Conservation (phyloP, 768 basidiomycete species). For the Boletus fagicola region DNA sequence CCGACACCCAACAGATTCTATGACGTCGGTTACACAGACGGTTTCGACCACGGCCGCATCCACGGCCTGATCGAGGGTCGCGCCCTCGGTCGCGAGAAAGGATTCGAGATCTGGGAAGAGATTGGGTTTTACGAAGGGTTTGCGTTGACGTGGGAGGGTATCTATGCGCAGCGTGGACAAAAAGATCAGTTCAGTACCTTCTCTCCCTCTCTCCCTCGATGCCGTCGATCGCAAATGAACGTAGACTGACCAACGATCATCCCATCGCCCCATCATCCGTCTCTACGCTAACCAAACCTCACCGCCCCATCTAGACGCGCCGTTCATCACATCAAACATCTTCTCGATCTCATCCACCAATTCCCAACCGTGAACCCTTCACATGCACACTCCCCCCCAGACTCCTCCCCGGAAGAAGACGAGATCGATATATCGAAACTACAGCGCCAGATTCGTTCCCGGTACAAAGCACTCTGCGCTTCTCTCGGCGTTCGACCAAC, state of each 20-base stretch:
- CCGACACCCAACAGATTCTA: constrained; percentile 59
- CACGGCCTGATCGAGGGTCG: constrained; percentile 92
- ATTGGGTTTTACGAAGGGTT: constrained; percentile 91
- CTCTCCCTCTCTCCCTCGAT: neutral
- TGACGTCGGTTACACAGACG: constrained; percentile 71
- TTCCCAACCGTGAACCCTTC: constrained; percentile 80
- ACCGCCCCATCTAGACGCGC: constrained; percentile 44
- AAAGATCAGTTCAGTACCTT: constrained; percentile 13
- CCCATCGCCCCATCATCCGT: neutral
- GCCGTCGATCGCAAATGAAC: neutral
- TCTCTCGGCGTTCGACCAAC: constrained; percentile 66
- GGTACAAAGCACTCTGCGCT: constrained; percentile 85
- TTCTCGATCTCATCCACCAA: constrained; percentile 66
- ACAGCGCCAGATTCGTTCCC: constrained; percentile 80
- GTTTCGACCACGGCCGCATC: constrained; percentile 80
- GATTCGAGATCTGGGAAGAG: constrained; percentile 97
- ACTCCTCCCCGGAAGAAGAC: neutral
- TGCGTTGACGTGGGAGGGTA: constrained; percentile 64
- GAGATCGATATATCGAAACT: constrained; percentile 74
- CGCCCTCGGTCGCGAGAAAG: constrained; percentile 83
- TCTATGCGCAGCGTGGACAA: constrained; percentile 39
- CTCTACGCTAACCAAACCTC: neutral
- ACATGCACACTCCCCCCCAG: no score
- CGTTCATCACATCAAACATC: constrained; percentile 59
- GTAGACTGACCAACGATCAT: no score